Evolutionary conservation across 768 basidiomycete species (phyloP).

Genomic region (Austroboletus eburneus): DNA sequence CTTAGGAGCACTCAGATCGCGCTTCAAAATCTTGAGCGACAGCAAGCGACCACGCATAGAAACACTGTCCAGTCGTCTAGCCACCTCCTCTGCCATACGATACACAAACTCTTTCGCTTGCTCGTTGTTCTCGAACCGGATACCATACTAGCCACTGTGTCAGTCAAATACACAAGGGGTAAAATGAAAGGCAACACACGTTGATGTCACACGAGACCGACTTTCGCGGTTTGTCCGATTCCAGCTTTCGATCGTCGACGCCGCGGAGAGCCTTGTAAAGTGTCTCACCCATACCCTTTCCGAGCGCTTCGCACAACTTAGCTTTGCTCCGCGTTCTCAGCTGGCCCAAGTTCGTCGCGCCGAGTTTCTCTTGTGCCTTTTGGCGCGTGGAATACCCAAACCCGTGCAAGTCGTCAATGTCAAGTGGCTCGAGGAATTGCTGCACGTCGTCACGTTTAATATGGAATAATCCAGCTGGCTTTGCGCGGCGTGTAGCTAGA

Average conservation of each 20-base stretch:
- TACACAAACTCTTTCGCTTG: slow-evolving; percentile 78
- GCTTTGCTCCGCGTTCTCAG: slow-evolving; percentile 59
- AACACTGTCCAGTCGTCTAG: slow-evolving; percentile 62
- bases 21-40: slow-evolving; percentile 85
- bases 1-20: slow-evolving; percentile 79
- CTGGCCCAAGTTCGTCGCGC: slow-evolving; percentile 65
- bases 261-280: slow-evolving; percentile 83
- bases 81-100: slow-evolving; percentile 75
- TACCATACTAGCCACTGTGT: slow-evolving; percentile 69
- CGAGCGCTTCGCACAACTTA: slow-evolving; percentile 66
- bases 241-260: slow-evolving; percentile 73
- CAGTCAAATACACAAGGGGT: neutral
- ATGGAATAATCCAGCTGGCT: slow-evolving; percentile 85
- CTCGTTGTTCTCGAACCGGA: slow-evolving; percentile 80
- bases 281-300: slow-evolving; percentile 78
- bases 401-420: slow-evolving; percentile 80
- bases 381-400: slow-evolving; percentile 74
- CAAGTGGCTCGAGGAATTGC: slow-evolving; percentile 58
- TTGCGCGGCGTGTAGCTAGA: slow-evolving; percentile 85
- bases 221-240: slow-evolving; percentile 82
- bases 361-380: slow-evolving; percentile 80
- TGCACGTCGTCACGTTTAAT: slow-evolving; percentile 52
- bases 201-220: slow-evolving; percentile 95
- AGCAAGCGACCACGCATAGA: slow-evolving; percentile 69
- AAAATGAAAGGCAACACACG: slow-evolving; percentile 43